These are phyloP conservation scores for Pulveroboletus sp. DNA, from an alignment of 768 basidiomycete species.

Conservation along the genomic window DNA sequence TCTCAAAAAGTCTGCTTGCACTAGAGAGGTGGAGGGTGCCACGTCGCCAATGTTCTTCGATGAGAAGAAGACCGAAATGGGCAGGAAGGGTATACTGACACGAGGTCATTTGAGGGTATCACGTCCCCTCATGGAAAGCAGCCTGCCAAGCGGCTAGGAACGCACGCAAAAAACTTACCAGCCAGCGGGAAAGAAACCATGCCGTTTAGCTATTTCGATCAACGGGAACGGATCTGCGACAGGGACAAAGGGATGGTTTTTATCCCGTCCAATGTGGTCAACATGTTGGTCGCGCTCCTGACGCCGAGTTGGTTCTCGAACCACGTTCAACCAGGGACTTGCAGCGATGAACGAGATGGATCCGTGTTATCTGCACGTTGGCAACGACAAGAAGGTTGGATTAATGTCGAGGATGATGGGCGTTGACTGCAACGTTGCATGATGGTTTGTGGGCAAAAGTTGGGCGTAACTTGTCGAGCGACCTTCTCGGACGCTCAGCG, in stretches of 20 bases:
- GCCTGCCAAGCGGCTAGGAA: slow-evolving; percentile 18
- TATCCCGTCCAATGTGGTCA: slow-evolving; percentile 3
- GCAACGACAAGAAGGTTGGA: neutral
- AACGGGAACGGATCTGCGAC: slow-evolving; percentile 9
- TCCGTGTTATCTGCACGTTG: neutral
- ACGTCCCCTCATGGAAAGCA: slow-evolving; percentile 25
- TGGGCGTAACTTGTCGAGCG: slow-evolving; percentile 9
- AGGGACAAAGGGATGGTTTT: slow-evolving; percentile 3
- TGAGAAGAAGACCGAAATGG: slow-evolving; percentile 26
- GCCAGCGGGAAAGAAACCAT: slow-evolving; percentile 8
- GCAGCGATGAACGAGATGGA: neutral
- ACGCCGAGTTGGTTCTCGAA: neutral
- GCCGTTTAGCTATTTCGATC: slow-evolving; percentile 13
- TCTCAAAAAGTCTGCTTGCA: slow-evolving; percentile 14
- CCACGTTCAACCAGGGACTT: neutral
- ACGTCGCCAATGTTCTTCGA: slow-evolving; percentile 27
- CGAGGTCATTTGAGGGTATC: slow-evolving; percentile 24
- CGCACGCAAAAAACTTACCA: slow-evolving; percentile 14
- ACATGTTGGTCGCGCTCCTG: slow-evolving; percentile 5
- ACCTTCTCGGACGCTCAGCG: slow-evolving; percentile 12
- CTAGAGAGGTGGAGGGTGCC: slow-evolving; percentile 14
- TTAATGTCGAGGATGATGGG: slow-evolving; percentile 3
- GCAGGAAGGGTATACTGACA: slow-evolving; percentile 24
- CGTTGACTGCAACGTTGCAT: slow-evolving; percentile 7
- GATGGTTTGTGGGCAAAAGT: neutral